Percentiles rank a stretch among this genome's conserved stretches.
Evolutionary conservation across 1,284 basidiomycete species (phyloP).

Genomic region (Vanrija humicola): DNA sequence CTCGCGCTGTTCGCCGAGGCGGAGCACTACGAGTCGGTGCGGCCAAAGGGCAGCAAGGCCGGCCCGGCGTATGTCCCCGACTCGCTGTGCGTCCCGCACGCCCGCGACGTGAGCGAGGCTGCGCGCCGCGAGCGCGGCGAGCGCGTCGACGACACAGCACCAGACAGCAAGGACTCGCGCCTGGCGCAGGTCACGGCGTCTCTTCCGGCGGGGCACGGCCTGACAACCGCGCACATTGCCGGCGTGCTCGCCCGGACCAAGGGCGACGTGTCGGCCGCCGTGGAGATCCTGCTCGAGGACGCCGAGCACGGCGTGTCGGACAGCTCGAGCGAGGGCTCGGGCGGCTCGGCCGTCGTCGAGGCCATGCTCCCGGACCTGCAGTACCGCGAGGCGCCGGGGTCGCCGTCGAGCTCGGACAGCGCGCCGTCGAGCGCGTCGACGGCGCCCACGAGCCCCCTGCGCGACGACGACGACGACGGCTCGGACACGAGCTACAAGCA

Average conservation of each 20-base stretch:
- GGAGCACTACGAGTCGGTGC: conserved; percentile 42
- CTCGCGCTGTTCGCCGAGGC: conserved; percentile 43
- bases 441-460: background rate
- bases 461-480: background rate
- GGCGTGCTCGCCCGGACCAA: conserved; percentile 31
- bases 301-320: conserved; percentile 20
- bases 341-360: background rate
- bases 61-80: conserved; percentile 42
- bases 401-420: background rate
- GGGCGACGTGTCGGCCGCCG: conserved; percentile 35
- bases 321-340: background rate
- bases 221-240: conserved; percentile 17
- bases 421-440: background rate
- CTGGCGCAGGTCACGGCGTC: conserved; percentile 26
- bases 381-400: conserved; percentile 7
- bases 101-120: conserved; percentile 31
- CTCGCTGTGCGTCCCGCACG: conserved; percentile 32
- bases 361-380: conserved; percentile 1
- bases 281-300: conserved; percentile 40
- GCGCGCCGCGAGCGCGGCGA: conserved; percentile 36
- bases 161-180: conserved; percentile 3
- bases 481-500: conserved; percentile 7
- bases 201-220: conserved; percentile 30
- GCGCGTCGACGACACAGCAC: conserved; percentile 12
- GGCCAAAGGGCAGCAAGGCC: conserved; percentile 20